Percentiles rank a stretch among this genome's conserved stretches.
phyloP scores from a whole-genome alignment of 1,139 yeast species.

The Candida sanyaensis region DNA sequence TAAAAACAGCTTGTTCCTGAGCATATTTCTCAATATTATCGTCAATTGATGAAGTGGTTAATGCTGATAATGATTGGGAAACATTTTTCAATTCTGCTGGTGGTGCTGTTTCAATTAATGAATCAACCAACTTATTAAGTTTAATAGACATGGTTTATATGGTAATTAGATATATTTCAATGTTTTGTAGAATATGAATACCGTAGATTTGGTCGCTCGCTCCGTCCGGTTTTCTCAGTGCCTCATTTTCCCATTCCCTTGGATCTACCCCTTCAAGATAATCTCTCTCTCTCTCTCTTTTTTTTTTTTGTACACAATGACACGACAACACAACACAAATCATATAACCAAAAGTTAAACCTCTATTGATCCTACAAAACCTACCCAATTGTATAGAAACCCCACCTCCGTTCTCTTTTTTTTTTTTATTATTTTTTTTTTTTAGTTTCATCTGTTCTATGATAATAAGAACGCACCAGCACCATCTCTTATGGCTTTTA shows the following conservation, averaged over 20 bases:
- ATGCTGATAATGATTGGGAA: constrained; percentile 22
- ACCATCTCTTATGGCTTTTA: constrained; percentile 75
- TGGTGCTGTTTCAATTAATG: constrained; percentile 40
- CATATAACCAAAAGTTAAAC: too few relatives aligned
- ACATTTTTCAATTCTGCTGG: constrained; percentile 43
- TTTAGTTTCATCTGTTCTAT: background rate
- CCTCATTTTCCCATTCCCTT: too few relatives aligned
- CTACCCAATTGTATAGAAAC: too few relatives aligned
- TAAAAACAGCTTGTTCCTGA: constrained; percentile 30
- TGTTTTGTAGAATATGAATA: background rate
- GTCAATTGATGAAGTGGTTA: constrained; percentile 23
- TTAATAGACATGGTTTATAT: constrained; percentile 19
- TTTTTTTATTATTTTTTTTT: too few relatives aligned
- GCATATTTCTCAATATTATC: constrained; percentile 32
- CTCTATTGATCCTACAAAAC: too few relatives aligned
- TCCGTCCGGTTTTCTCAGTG: background rate
- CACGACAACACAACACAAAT: too few relatives aligned
- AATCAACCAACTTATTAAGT: constrained; percentile 30
- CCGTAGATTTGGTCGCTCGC: background rate
- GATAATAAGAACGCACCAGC: constrained; percentile 83
- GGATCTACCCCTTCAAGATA: background rate
- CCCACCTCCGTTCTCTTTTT: background rate
- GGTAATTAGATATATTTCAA: background rate
- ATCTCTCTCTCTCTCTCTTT: background rate
- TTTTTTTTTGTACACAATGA: background rate